Evolutionary conservation across 768 basidiomycete genomes (phyloP), one percentile per base, ranked within the genome.

Genomic region (Strobilomyces dryophilus): DNA sequence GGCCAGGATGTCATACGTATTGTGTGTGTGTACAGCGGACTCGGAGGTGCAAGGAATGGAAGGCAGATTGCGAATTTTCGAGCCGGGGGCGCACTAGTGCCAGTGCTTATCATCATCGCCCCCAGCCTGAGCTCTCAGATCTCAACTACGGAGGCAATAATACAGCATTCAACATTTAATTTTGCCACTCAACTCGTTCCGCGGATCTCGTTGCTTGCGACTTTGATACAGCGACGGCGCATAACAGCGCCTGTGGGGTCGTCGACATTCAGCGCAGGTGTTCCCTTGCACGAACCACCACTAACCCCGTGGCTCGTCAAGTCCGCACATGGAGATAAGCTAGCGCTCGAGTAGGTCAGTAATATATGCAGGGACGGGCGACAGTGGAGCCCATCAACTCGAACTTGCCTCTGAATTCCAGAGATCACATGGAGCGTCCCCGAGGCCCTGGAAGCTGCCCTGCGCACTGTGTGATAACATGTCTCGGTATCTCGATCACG

Each of bases 31-130:
- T 29, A 47, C 29, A 34, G 36, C 44, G 48, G n/a, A n/a, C n/a
- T n/a, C n/a, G n/a, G 58, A 51, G 46, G 44, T 51, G 35, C 41
- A 18, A 43, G 56, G 47, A 53, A 61, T 61, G 60, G 60, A 61
- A 62, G 59, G 34, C 18, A 35, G 34, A 41, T 18, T 24, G 27
- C 29, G 35, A 50, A 32, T 36, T 47, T 26, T 49, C n/a, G 47
- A 53, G 48, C 39, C 29, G 47, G 45, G 37, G 40, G 15, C 35
- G 18, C 42, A 51, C 37, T 24, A 24, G 24, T 24, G 24, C 24
- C 24, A 24, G 24, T 24, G 24, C 24, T 24, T 24, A 24, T 24
- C 24, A 24, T 24, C 24, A 24, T 24, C 24, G 24, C 24, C 24
- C 24, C 24, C 24, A 24, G 24, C 24, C 4, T 24, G 24, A 24